These are phyloP conservation scores for Paraglomus occultum DNA, from an alignment of 192 early-diverging fungal species.

Conservation along the genomic window DNA sequence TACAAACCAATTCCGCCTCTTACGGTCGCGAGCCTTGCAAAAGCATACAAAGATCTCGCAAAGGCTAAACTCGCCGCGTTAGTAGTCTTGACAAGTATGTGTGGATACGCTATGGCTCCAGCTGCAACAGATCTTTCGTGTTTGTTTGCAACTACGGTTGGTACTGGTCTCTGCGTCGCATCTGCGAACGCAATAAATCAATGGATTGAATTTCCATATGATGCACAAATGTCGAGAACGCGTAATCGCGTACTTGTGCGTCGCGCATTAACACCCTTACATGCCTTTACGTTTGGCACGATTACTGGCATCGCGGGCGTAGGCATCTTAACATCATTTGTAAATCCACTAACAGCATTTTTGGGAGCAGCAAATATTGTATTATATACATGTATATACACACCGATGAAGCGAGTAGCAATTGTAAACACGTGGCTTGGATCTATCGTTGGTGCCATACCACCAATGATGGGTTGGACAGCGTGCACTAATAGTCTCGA, in stretches of 20 bases:
- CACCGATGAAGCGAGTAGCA: conserved; percentile 87
- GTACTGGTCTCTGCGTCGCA: conserved; percentile 83
- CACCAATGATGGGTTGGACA: conserved; percentile 97
- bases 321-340: conserved; percentile 62
- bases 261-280: conserved; percentile 68
- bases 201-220: conserved; percentile 93
- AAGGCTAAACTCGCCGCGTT: conserved; percentile 87
- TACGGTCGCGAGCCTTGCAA: conserved; percentile 31
- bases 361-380: conserved; percentile 83
- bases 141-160: conserved; percentile 77
- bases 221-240: conserved; percentile 96
- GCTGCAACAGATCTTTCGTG: conserved; percentile 57
- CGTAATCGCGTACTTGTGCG: conserved; percentile 84
- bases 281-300: conserved; percentile 75
- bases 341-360: conserved; percentile 83
- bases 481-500: conserved; percentile 77
- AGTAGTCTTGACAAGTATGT: conserved; percentile 92
- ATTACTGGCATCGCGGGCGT: conserved; percentile 67
- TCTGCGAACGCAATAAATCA: conserved; percentile 96
- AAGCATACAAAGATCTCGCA: conserved; percentile 70
- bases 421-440: conserved; percentile 98
- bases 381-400: conserved; percentile 90
- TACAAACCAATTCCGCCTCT: conserved; percentile 36
- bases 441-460: conserved; percentile 92
- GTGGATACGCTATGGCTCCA: conserved; percentile 91